Evolutionary conservation across 1,139 yeast genomes (phyloP), one percentile per base, ranked within the genome.

Genomic region (Meyerozyma sp.): DNA sequence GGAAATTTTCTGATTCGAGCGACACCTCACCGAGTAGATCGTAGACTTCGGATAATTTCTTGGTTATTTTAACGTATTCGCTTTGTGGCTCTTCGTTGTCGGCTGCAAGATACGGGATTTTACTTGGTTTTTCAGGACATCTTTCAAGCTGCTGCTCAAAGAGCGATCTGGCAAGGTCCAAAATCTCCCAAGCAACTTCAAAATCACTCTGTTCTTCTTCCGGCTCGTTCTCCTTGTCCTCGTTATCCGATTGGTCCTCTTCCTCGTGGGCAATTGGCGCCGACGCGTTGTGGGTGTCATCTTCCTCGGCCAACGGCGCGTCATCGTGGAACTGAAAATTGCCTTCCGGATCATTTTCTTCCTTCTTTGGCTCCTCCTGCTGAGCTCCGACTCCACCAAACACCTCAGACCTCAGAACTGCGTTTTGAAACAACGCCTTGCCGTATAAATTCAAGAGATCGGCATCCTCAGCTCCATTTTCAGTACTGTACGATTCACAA

Each of bases 21-120:
- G 95, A 84, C 6, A 91, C 86, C 59, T 93, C 98, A 20, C 98
- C 98, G 18, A 90, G 70, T 8, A 91, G 63, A 57, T 86, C 94
- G 57, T 82, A 85, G 0, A 84, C 79, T 46, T 88, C 94, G 0
- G 94, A 81, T 28, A 91, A 68, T 52, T 80, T 83, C 52, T 73
- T 70, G 45, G 73, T 66, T 32, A 70, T 52, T 25, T 60, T 64
- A 8, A 72, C 62, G 43, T 61, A 62, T 36, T 64, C 65, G 47
- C 71, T 64, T 6, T 55, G 46, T 2, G 67, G 56, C 13, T 59
- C 62, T 18, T 63, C 69, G 14, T 61, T 62, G 21, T 71, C 74
- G 8, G 40, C 41, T 34, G 54, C 47, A 41, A 73, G 57, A 46
- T 64, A 70, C 16, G 81, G 79, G 1, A 43, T 42, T 10, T 16